These are phyloP conservation scores for Debaryomyces fabryi DNA, from an alignment of 1,139 yeast species.

Conservation along the genomic window DNA sequence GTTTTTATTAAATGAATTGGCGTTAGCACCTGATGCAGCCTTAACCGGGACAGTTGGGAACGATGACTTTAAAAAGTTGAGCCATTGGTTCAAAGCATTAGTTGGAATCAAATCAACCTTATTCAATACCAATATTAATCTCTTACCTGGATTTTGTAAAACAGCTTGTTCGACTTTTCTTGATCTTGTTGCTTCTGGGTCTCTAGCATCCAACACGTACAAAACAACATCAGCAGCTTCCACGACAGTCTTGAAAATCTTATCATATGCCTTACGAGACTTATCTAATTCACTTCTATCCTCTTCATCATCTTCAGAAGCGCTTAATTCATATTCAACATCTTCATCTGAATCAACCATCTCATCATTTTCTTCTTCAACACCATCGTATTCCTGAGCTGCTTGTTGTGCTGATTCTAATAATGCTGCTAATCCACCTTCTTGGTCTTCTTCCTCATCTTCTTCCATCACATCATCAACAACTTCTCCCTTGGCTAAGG, in stretches of 20 bases:
- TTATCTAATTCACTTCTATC: conserved; percentile 54
- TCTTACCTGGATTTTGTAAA: conserved; percentile 72
- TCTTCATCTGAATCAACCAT: conserved; percentile 43
- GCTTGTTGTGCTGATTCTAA: conserved; percentile 87
- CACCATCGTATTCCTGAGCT: conserved; percentile 70
- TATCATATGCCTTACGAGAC: conserved; percentile 91
- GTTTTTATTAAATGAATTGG: conserved; percentile 75
- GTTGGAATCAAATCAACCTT: conserved; percentile 93
- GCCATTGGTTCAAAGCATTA: conserved; percentile 81
- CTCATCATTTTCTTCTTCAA: conserved; percentile 39
- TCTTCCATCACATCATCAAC: conserved; percentile 42
- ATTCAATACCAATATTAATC: conserved; percentile 82
- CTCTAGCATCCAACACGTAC: conserved; percentile 95
- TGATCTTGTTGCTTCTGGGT: conserved; percentile 94
- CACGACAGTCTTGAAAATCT: conserved; percentile 78
- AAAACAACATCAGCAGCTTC: conserved; percentile 88
- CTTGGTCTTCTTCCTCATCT: conserved; percentile 47
- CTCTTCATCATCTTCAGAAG: conserved; percentile 48
- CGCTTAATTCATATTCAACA: conserved; percentile 45
- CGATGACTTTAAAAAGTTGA: conserved; percentile 71
- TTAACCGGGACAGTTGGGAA: conserved; percentile 93
- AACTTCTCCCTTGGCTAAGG: conserved; percentile 44
- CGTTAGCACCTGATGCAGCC: conserved; percentile 60
- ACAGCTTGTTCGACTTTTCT: conserved; percentile 90
- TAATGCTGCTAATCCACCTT: conserved; percentile 77